phyloP scores from a whole-genome alignment of 1,284 basidiomycete species.

The Rhizopogon hawkerae region DNA sequence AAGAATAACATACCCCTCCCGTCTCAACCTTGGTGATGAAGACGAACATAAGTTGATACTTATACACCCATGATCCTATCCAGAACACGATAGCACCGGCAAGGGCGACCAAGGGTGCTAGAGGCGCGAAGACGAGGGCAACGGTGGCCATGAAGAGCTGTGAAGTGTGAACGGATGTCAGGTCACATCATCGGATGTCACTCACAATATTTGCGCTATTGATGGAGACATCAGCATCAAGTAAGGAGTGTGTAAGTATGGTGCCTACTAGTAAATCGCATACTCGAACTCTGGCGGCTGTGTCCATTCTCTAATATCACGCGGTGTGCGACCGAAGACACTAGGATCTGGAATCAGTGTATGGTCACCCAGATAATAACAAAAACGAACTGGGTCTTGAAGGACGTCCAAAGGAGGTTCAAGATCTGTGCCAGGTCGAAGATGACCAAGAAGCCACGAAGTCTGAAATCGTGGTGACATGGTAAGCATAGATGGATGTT shows the following conservation, averaged over 20 bases:
- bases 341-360: slow-evolving; percentile 28
- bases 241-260: neutral
- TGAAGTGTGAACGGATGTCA: slow-evolving; percentile 11
- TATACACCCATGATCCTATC: slow-evolving; percentile 76
- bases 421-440: slow-evolving; percentile 96
- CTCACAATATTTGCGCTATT: slow-evolving; percentile 57
- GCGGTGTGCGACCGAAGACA: slow-evolving; percentile 89
- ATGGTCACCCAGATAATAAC: neutral
- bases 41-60: slow-evolving; percentile 92
- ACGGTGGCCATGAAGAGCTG: slow-evolving; percentile 83
- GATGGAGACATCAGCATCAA: slow-evolving; percentile 7
- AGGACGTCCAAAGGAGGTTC: slow-evolving; percentile 79
- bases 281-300: slow-evolving; percentile 92
- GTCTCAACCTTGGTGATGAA: slow-evolving; percentile 82
- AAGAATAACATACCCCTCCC: slow-evolving; percentile 63
- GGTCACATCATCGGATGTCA: slow-evolving; percentile 1
- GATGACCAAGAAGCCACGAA: slow-evolving; percentile 87
- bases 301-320: slow-evolving; percentile 94
- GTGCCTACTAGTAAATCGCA: slow-evolving; percentile 75
- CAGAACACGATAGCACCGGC: slow-evolving; percentile 77
- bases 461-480: slow-evolving; percentile 31
- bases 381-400: slow-evolving; percentile 60
- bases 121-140: slow-evolving; percentile 82
- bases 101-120: slow-evolving; percentile 81
- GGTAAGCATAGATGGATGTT: slow-evolving; percentile 10